Evolutionary conservation across 2,329 filamentous ascomycete species (phyloP).

Genomic region (Alternaria postmessia): DNA sequence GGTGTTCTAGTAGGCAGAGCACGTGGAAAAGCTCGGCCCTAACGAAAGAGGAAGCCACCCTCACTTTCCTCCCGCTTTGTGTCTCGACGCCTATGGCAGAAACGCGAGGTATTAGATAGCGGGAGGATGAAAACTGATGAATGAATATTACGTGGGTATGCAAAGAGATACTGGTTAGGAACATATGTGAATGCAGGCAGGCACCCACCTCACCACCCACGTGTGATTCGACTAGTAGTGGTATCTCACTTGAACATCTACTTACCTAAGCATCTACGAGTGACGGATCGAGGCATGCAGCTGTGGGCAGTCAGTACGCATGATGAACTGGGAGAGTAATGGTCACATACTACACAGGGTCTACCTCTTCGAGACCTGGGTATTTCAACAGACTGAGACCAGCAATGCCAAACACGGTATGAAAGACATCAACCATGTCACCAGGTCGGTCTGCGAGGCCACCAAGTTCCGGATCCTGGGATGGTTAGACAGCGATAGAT

Average conservation of each 20-base stretch:
- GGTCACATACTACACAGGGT: constrained; percentile 80
- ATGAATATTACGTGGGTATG: not conserved
- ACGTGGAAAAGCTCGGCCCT: constrained; percentile 40
- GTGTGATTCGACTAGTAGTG: not conserved
- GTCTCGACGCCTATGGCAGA: constrained; percentile 67
- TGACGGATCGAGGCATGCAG: constrained; percentile 53
- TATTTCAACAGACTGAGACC: constrained; percentile 85
- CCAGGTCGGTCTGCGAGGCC: constrained; percentile 91
- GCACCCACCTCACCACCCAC: not conserved
- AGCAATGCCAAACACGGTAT: constrained; percentile 88
- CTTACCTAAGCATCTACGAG: constrained; percentile 44
- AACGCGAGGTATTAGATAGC: constrained; percentile 74
- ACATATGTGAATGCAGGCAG: not conserved
- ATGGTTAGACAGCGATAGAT: not conserved
- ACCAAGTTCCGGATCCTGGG: constrained; percentile 75
- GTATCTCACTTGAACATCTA: not conserved
- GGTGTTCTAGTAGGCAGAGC: constrained; percentile 35
- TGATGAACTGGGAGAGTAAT: not conserved
- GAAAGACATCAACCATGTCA: constrained; percentile 97
- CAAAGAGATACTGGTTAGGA: not conserved
- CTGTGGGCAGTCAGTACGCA: constrained; percentile 30
- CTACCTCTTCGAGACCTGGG: constrained; percentile 78
- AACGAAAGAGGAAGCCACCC: constrained; percentile 44
- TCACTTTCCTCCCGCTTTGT: constrained; percentile 74
- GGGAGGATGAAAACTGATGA: constrained; percentile 57